A percentile compares a stretch with the other conserved stretches of the same genome.
These are phyloP conservation scores for Saccharomycopsis sp. DNA, from an alignment of 805 yeast genomes.

Conservation along the genomic window DNA sequence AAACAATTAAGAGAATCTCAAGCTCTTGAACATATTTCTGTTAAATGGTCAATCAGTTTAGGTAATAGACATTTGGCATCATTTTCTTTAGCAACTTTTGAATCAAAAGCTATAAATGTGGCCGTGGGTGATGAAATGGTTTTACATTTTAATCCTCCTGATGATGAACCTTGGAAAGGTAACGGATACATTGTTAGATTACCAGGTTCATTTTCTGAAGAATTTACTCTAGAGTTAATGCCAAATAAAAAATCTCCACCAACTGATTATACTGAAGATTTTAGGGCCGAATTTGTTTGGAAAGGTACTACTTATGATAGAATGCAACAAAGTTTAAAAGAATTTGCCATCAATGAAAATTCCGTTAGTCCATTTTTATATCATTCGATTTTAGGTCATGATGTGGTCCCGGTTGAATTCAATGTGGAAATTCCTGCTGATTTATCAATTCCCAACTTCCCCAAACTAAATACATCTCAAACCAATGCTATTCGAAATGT, in stretches of 20 bases:
- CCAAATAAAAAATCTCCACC: constrained; percentile 40
- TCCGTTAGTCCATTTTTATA: constrained; percentile 68
- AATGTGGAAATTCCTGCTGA: constrained; percentile 50
- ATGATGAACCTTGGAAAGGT: constrained; percentile 68
- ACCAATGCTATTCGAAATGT: constrained; percentile 64
- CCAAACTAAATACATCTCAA: constrained; percentile 70
- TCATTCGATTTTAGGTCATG: constrained; percentile 73
- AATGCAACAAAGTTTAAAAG: constrained; percentile 68
- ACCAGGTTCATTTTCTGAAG: constrained; percentile 58
- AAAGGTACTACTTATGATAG: constrained; percentile 73
- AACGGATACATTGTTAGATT: constrained; percentile 59
- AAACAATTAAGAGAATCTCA: constrained; percentile 64
- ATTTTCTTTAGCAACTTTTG: constrained; percentile 59
- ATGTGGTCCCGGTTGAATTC: constrained; percentile 31
- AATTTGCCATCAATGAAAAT: constrained; percentile 58
- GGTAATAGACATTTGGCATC: constrained; percentile 59
- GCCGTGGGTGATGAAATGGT: constrained; percentile 81
- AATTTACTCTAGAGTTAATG: constrained; percentile 59
- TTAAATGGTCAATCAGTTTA: constrained; percentile 63
- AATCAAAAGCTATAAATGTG: constrained; percentile 52
- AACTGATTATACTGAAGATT: constrained; percentile 49
- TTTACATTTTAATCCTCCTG: constrained; percentile 37
- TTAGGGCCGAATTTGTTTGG: constrained; percentile 85
- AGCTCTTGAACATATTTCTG: constrained; percentile 60
- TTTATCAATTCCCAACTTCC: constrained; percentile 55